Percentiles rank a stretch among this genome's conserved stretches.
phyloP scores from a whole-genome alignment of 208 protist species.

The Leishmania guyanensis region DNA sequence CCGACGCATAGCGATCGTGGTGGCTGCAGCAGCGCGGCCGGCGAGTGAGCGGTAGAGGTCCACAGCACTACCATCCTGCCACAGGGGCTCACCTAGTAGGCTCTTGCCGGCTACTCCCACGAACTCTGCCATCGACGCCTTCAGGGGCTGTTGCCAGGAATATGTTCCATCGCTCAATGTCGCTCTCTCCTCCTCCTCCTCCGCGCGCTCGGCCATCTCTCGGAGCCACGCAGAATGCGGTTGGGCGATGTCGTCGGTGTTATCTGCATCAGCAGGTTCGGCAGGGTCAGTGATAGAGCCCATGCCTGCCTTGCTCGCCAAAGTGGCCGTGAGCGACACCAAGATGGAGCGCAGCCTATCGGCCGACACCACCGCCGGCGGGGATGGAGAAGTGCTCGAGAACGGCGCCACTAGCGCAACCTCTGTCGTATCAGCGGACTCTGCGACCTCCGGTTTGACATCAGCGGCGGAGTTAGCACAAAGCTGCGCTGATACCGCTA shows the following conservation, averaged over 20 bases:
- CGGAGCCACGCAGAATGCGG: neutral
- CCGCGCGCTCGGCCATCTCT: neutral
- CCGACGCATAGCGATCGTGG: neutral
- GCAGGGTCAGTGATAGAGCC: neutral
- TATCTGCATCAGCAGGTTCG: neutral
- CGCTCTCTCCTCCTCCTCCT: neutral
- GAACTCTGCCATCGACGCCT: slow-evolving; percentile 1
- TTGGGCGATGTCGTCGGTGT: neutral
- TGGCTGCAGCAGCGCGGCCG: neutral
- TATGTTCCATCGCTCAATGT: neutral
- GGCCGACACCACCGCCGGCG: slow-evolving; percentile 14
- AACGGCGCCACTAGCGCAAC: neutral
- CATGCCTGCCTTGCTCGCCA: neutral
- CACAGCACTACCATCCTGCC: neutral
- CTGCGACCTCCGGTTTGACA: neutral
- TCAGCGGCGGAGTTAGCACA: neutral
- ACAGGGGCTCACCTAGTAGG: slow-evolving; percentile 12
- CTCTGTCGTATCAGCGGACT: neutral
- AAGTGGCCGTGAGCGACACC: slow-evolving; percentile 10
- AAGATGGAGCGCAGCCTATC: slow-evolving; percentile 22
- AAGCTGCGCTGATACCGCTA: neutral
- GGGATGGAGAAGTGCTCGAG: neutral
- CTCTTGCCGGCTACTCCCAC: neutral
- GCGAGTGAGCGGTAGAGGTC: slow-evolving; percentile 8
- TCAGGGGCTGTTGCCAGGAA: neutral